Conservation (phyloP, 768 basidiomycete species). For the Calocybe gangraenosa region DNA sequence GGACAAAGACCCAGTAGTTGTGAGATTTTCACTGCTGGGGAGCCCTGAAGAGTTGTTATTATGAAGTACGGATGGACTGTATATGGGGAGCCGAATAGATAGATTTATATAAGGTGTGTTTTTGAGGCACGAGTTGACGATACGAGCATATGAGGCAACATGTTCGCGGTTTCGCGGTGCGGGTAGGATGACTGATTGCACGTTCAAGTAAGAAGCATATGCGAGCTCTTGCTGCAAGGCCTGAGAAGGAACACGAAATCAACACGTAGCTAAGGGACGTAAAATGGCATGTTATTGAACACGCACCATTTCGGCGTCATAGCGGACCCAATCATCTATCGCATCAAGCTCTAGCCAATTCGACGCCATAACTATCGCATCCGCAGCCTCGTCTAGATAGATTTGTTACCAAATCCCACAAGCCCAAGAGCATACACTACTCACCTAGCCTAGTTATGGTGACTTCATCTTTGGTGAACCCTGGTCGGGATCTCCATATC, state of each 20-base stretch:
- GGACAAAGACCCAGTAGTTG: slow-evolving; percentile 2
- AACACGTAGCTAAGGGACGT: neutral
- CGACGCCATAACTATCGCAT: slow-evolving; percentile 72
- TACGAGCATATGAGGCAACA: slow-evolving; percentile 90
- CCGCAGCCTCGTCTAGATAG: slow-evolving; percentile 65
- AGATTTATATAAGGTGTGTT: slow-evolving; percentile 70
- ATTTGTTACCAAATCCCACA: too few species aligned
- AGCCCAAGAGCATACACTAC: too few species aligned
- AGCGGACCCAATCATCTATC: slow-evolving; percentile 87
- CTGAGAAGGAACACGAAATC: slow-evolving; percentile 33
- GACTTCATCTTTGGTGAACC: slow-evolving; percentile 79
- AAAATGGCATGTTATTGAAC: too few species aligned
- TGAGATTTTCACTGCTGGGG: slow-evolving; percentile 15
- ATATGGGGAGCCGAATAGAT: slow-evolving; percentile 80
- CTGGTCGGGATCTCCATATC: slow-evolving; percentile 80
- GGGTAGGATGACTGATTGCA: slow-evolving; percentile 83
- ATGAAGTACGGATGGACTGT: slow-evolving; percentile 64
- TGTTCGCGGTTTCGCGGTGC: slow-evolving; percentile 80
- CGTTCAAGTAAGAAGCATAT: slow-evolving; percentile 89
- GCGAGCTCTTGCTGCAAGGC: slow-evolving; percentile 91
- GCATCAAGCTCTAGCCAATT: slow-evolving; percentile 97
- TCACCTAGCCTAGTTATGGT: slow-evolving; percentile 84
- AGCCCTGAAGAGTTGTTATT: slow-evolving; percentile 23
- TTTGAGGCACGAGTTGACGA: slow-evolving; percentile 74
- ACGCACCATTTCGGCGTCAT: slow-evolving; percentile 91